Evolutionary conservation across 441 rosid species (phyloP).

Genomic region (Gossypium davidsonii): DNA sequence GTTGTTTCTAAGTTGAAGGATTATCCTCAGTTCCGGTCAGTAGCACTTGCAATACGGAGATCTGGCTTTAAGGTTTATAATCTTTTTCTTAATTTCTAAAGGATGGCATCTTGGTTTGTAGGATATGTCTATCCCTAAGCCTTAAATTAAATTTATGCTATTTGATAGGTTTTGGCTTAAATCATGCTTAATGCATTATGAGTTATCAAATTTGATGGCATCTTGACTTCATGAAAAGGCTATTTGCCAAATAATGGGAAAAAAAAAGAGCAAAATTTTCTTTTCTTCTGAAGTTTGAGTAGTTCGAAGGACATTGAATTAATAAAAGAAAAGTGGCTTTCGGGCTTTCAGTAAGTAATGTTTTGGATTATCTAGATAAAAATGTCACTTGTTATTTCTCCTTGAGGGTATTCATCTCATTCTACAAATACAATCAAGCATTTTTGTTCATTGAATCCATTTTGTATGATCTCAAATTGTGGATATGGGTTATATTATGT

Average conservation of each 20-base stretch:
- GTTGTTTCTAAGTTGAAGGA: slow-evolving; percentile 84
- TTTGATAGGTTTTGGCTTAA: neutral
- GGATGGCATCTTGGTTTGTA: neutral
- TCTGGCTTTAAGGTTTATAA: slow-evolving; percentile 85
- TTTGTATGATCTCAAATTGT: neutral
- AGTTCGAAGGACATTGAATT: neutral
- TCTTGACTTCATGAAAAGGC: neutral
- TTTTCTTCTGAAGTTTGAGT: neutral
- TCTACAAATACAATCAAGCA: neutral
- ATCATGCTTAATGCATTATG: neutral
- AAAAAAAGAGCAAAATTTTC: no score
- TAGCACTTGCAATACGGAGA: slow-evolving; percentile 69
- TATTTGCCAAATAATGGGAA: neutral
- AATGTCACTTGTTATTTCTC: neutral
- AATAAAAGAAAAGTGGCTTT: neutral
- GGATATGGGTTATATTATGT: neutral
- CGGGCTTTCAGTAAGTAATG: neutral
- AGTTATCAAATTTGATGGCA: neutral
- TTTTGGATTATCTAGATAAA: neutral
- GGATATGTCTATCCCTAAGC: neutral
- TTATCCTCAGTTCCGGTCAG: slow-evolving; percentile 84
- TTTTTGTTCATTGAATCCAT: neutral
- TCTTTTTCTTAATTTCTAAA: slow-evolving; percentile 5
- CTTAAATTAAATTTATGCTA: neutral
- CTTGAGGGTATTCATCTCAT: neutral